A percentile compares a stretch with the other conserved stretches of the same genome.
These are phyloP conservation scores for Mycena kentingensis DNA, from an alignment of 768 basidiomycete species.

Conservation along the genomic window DNA sequence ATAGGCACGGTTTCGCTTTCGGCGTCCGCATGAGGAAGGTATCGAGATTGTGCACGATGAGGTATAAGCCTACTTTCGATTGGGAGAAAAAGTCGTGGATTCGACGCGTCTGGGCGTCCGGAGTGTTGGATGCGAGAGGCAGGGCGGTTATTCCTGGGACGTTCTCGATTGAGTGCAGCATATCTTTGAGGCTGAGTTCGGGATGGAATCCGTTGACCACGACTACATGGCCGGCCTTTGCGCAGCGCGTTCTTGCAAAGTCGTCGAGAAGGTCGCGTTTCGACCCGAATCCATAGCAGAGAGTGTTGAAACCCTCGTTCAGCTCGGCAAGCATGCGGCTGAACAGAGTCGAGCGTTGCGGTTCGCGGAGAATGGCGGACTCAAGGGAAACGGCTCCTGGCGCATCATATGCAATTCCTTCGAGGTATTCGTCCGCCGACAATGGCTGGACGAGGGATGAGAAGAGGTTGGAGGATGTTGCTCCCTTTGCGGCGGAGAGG, in stretches of 20 bases:
- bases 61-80: constrained; percentile 53
- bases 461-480: constrained; percentile 80
- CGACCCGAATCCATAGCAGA: constrained; percentile 89
- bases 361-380: constrained; percentile 35
- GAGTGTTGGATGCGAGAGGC: constrained; percentile 38
- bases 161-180: constrained; percentile 62
- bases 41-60: constrained; percentile 91
- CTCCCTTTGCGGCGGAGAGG: constrained; percentile 57
- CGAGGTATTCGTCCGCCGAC: constrained; percentile 60
- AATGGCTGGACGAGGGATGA: constrained; percentile 73
- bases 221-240: constrained; percentile 68
- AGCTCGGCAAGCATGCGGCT: constrained; percentile 71
- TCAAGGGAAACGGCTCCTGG: constrained; percentile 35
- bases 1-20: constrained; percentile 66
- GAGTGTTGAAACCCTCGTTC: constrained; percentile 79
- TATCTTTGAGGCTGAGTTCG: constrained; percentile 63
- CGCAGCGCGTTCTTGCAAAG: constrained; percentile 62
- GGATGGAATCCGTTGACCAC: constrained; percentile 81
- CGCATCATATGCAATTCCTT: constrained; percentile 38
- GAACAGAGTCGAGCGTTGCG: constrained; percentile 45
- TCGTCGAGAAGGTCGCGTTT: constrained; percentile 77
- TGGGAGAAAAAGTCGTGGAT: constrained; percentile 65
- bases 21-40: constrained; percentile 64
- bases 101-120: constrained; percentile 65
- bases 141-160: constrained; percentile 44